phyloP scores from a whole-genome alignment of 1,284 basidiomycete genomes.

The Cryptococcus sp. region DNA sequence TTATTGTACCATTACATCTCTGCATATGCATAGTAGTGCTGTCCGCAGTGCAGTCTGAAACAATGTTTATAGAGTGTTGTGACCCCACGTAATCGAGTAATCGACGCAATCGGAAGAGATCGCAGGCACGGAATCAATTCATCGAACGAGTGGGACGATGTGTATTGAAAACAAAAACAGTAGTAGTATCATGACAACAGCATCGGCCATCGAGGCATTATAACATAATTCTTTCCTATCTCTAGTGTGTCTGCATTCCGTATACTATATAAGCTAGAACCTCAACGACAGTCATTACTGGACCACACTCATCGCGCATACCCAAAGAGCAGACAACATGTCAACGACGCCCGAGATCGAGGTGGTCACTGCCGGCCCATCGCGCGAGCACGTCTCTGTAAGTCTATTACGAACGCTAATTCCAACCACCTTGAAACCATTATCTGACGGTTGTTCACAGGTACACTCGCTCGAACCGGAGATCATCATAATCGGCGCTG shows the following conservation, averaged over 20 bases:
- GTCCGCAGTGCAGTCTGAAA: neutral
- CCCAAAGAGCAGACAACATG: neutral
- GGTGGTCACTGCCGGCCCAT: slow-evolving; percentile 4
- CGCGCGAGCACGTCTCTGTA: slow-evolving; percentile 16
- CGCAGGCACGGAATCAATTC: neutral
- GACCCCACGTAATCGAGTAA: neutral
- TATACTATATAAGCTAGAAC: too few relatives aligned
- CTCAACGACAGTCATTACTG: too few relatives aligned
- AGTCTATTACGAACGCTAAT: slow-evolving; percentile 1
- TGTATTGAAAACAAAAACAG: slow-evolving; percentile 5
- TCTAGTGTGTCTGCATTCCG: too few relatives aligned
- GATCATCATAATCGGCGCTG: slow-evolving; percentile 81
- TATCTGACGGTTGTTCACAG: slow-evolving; percentile 7
- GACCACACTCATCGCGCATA: too few relatives aligned
- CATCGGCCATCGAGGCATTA: neutral
- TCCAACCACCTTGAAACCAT: neutral
- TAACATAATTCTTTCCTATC: neutral
- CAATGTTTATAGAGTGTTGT: neutral
- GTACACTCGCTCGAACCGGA: slow-evolving; percentile 43
- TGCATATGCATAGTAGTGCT: neutral
- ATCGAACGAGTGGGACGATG: slow-evolving; percentile 2
- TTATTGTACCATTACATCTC: neutral
- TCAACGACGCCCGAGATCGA: slow-evolving; percentile 16
- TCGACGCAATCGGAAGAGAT: neutral
- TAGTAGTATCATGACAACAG: neutral